Base-by-base conservation (phyloP, 345 rosid species). In the Punica granatum region DNA sequence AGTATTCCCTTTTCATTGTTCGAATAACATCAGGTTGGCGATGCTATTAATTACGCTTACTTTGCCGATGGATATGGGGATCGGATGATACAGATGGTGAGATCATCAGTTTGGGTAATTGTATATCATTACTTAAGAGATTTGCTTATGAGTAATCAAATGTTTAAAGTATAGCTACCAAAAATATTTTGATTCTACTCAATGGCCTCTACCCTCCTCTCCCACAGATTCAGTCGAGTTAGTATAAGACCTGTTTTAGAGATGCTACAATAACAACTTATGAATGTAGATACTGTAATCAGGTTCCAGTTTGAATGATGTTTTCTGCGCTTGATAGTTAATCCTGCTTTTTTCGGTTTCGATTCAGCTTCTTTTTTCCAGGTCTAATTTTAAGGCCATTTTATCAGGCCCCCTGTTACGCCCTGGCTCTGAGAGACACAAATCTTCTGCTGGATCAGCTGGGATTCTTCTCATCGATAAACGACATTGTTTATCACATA, bases 331-430 rank as follows among this genome's bases (percentile, higher is more conserved):
- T 72, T n/a, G n/a, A n/a, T n/a, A n/a, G n/a, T n/a, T 26, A 9
- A 12, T 53, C 31, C 21, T 25, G 44, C 46, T 6, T 12, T 72
- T 72, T 56, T 1, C 10, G 60, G 33, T 56, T 25, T 43, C 30
- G 46, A 32, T 54, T 65, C 33, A 32, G 63, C 54, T 28, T 68
- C 13, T 32, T 39, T 7, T 73, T 61, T 71, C 72, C 32, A 15
- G 41, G 53, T 72, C 69, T 70, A 61, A 73, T 56, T n/a, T 63
- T 51, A 30, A 16, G 64, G 36, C 67, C 60, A 53, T 74, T 37
- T 78, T 72, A 64, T 71, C 77, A 81, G 85, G 84, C 51, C 19
- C 58, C 68, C 67, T 53, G 64, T 66, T 75, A 82, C 63, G 72
- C 70, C 43, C 70, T 65, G 72, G 72, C 70, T 43, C 70, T 65